These are phyloP conservation scores for Candida oleophila DNA, from an alignment of 805 yeast species.

Conservation along the genomic window DNA sequence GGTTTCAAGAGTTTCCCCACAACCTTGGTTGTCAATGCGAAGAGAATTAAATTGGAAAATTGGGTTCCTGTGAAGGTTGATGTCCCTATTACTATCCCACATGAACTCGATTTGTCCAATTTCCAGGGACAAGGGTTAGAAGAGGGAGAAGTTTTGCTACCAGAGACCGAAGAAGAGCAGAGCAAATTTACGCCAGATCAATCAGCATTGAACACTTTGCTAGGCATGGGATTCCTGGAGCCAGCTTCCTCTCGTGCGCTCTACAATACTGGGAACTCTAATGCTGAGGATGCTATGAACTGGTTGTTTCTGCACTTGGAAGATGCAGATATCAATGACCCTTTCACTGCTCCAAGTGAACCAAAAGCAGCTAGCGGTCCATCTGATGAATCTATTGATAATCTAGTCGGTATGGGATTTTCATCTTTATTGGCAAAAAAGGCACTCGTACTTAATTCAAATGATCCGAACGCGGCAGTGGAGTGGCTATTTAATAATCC, in stretches of 20 bases:
- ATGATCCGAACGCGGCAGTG: constrained; percentile 72
- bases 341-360: constrained; percentile 39
- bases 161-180: constrained; percentile 4
- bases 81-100: constrained; percentile 63
- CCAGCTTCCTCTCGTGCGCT: constrained; percentile 66
- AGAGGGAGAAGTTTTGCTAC: constrained; percentile 19
- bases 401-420: constrained; percentile 78
- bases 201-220: constrained; percentile 52
- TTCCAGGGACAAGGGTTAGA: constrained; percentile 25
- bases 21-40: constrained; percentile 68
- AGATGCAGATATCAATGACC: constrained; percentile 72
- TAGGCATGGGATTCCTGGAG: constrained; percentile 86
- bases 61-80: constrained; percentile 88
- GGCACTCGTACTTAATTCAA: constrained; percentile 60
- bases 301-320: constrained; percentile 92
- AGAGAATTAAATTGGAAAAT: constrained; percentile 77
- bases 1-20: constrained; percentile 67
- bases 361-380: constrained; percentile 9
- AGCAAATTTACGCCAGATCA: constrained; percentile 52
- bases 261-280: constrained; percentile 64
- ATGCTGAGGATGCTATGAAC: constrained; percentile 76
- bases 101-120: constrained; percentile 34
- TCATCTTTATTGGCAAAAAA: constrained; percentile 60
- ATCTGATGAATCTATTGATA: constrained; percentile 40
- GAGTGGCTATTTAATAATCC: constrained; percentile 90